These are phyloP conservation scores for Hemerocallis citrina DNA, from an alignment of 106 monocot species.

Conservation along the genomic window DNA sequence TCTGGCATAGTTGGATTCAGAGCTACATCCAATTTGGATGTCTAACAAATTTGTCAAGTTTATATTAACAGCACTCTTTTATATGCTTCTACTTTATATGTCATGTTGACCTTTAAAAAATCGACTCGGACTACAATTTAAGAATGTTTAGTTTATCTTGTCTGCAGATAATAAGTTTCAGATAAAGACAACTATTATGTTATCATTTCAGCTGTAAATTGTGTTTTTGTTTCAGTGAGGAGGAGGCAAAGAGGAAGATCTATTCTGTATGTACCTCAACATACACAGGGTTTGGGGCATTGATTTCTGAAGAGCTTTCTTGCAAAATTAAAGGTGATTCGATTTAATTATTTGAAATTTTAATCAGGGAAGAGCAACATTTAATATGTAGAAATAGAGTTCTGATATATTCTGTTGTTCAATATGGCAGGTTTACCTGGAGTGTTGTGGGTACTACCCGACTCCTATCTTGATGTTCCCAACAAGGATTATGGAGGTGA, in stretches of 20 bases:
- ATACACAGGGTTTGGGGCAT: conserved; percentile 96
- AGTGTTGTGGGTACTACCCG: conserved; percentile 93
- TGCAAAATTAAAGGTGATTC: conserved; percentile 84
- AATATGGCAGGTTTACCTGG: conserved; percentile 59
- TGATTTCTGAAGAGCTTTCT: conserved; percentile 93
- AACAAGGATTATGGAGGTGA: conserved; percentile 98
- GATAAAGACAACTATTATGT: no score
- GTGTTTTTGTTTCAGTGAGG: conserved; percentile 47
- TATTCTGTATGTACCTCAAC: conserved; percentile 96
- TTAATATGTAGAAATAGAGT: background rate
- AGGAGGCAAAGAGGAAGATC: conserved; percentile 96
- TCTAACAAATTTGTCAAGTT: no score
- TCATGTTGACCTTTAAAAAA: no score
- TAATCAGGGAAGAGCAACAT: no score
- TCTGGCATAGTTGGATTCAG: no score
- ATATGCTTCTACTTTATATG: no score
- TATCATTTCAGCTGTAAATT: no score
- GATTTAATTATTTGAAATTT: background rate
- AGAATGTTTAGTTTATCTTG: no score
- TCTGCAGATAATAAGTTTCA: no score
- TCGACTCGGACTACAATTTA: no score
- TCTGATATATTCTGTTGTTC: background rate
- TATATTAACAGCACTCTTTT: no score
- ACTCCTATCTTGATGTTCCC: conserved; percentile 97
- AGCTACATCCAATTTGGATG: no score